These are phyloP conservation scores for Mortierella sp. DNA, from an alignment of 371 early-diverging fungal genomes.

Conservation along the genomic window DNA sequence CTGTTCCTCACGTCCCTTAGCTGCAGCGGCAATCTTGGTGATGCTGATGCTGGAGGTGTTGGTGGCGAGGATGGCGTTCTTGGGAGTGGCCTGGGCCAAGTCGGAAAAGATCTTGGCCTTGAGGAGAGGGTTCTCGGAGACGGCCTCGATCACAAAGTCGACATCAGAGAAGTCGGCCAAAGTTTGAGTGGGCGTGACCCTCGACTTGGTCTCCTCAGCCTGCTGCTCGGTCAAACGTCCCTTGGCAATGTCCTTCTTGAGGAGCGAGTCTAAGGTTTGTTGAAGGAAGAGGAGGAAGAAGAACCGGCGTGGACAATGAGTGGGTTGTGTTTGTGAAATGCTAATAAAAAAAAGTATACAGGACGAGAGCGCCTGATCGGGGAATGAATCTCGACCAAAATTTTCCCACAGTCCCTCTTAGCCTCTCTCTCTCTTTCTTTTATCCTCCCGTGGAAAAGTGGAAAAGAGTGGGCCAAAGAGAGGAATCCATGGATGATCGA, in stretches of 20 bases:
- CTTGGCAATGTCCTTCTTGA: slow-evolving; percentile 92
- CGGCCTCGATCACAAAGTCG: slow-evolving; percentile 96
- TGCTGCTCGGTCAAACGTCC: slow-evolving; percentile 87
- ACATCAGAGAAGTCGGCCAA: slow-evolving; percentile 68
- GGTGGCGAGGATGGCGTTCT: slow-evolving; percentile 90
- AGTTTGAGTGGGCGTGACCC: slow-evolving; percentile 71
- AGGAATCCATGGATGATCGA: background rate
- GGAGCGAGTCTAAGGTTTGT: slow-evolving; percentile 69
- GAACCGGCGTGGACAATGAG: background rate
- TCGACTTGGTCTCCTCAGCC: slow-evolving; percentile 68
- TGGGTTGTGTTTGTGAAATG: background rate
- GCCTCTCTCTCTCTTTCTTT: background rate
- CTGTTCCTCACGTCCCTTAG: slow-evolving; percentile 80
- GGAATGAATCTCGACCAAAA: background rate
- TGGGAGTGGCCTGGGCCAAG: slow-evolving; percentile 74
- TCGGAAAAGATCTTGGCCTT: slow-evolving; percentile 87
- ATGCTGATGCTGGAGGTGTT: slow-evolving; percentile 97
- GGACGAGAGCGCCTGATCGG: background rate
- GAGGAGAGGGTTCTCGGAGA: slow-evolving; percentile 90
- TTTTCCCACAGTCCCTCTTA: slow-evolving; percentile 28
- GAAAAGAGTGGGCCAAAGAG: background rate
- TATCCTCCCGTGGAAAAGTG: background rate
- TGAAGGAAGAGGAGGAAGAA: background rate
- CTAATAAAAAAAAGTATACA: slow-evolving; percentile 8
- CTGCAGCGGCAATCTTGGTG: slow-evolving; percentile 95